phyloP scores from a whole-genome alignment of 2,329 filamentous ascomycete species.

The Hypoxylon sp. region DNA sequence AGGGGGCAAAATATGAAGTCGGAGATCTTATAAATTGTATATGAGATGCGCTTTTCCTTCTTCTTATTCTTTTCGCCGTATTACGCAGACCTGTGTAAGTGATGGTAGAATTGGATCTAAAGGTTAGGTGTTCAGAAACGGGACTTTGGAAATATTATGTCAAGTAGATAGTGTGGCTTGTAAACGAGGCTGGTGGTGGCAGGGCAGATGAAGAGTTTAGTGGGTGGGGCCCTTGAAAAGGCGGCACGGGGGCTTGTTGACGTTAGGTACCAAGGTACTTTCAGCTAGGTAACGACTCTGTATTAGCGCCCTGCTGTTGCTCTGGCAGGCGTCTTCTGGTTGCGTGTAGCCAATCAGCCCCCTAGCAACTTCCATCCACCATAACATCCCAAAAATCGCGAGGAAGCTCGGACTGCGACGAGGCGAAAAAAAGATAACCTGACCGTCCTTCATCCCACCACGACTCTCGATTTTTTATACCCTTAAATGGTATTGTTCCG shows the following conservation, averaged over 20 bases:
- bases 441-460: slow-evolving; percentile 39
- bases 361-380: slow-evolving; percentile 54
- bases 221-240: slow-evolving; percentile 24
- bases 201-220: slow-evolving; percentile 25
- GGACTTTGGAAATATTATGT: neutral
- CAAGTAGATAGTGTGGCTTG: slow-evolving; percentile 29
- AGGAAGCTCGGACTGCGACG: slow-evolving; percentile 48
- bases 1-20: neutral
- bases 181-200: slow-evolving; percentile 33
- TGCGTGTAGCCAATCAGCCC: slow-evolving; percentile 57
- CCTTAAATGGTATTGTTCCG: slow-evolving; percentile 47
- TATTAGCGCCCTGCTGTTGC: slow-evolving; percentile 55
- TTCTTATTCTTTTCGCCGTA: neutral
- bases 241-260: slow-evolving; percentile 18
- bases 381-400: slow-evolving; percentile 59
- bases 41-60: neutral
- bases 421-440: slow-evolving; percentile 39
- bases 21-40: neutral
- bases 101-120: slow-evolving; percentile 19
- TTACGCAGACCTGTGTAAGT: neutral
- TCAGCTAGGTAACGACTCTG: slow-evolving; percentile 15
- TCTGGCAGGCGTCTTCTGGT: slow-evolving; percentile 54
- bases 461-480: slow-evolving; percentile 28
- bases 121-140: neutral
- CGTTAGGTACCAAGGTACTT: neutral